phyloP scores from a whole-genome alignment of 148 eudicot species.

The Rheum nobile region DNA sequence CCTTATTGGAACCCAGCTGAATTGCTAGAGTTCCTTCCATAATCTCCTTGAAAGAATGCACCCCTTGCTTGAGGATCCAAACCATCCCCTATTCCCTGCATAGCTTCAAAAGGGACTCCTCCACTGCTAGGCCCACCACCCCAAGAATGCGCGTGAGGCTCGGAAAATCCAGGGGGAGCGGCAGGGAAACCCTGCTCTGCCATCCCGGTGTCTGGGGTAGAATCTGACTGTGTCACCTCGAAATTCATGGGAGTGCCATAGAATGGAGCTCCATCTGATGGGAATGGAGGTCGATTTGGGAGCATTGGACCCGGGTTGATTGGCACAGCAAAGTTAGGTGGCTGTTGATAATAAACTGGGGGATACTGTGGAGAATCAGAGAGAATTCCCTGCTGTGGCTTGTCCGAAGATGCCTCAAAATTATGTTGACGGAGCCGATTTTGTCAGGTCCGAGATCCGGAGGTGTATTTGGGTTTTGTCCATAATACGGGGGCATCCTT shows the following conservation, averaged over 20 bases:
- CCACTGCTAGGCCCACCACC: slow-evolving; percentile 14
- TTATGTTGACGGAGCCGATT: slow-evolving; percentile 28
- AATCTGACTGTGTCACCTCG: slow-evolving; percentile 45
- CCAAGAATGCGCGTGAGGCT: slow-evolving; percentile 54
- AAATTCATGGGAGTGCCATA: slow-evolving; percentile 31
- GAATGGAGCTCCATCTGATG: slow-evolving; percentile 48
- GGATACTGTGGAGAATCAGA: slow-evolving; percentile 28
- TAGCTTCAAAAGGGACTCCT: too few species aligned
- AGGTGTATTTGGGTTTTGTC: slow-evolving; percentile 27
- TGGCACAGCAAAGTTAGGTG: slow-evolving; percentile 38
- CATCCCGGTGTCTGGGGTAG: slow-evolving; percentile 23
- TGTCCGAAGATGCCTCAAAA: slow-evolving; percentile 28
- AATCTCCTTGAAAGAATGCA: too few species aligned
- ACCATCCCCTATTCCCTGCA: too few species aligned
- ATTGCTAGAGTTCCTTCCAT: slow-evolving; percentile 25
- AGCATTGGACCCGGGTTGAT: slow-evolving; percentile 27
- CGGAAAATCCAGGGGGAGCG: slow-evolving; percentile 23
- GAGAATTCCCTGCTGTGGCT: slow-evolving; percentile 26
- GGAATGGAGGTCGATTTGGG: slow-evolving; percentile 48
- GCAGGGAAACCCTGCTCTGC: neutral
- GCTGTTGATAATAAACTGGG: slow-evolving; percentile 23
- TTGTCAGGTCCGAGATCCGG: slow-evolving; percentile 33
- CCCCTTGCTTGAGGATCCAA: slow-evolving; percentile 34
- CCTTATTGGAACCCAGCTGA: too few species aligned
- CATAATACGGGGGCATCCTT: slow-evolving; percentile 33